A percentile compares a stretch with the other conserved stretches of the same genome.
These are phyloP conservation scores for Ophiosphaerella narmari DNA, from an alignment of 2,329 filamentous ascomycete species.

Conservation along the genomic window DNA sequence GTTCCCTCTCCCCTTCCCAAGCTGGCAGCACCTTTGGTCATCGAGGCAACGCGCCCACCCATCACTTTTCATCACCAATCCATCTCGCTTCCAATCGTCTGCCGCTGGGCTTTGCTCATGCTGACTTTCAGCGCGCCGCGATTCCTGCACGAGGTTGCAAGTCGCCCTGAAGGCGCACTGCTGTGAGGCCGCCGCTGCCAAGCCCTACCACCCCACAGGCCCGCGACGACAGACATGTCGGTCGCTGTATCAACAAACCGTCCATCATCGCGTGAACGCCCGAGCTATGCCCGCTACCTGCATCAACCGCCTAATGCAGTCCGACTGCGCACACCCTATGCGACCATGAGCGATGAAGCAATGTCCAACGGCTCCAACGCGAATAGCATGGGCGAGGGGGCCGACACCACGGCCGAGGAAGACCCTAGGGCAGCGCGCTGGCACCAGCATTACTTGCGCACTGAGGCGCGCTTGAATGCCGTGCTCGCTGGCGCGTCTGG, in stretches of 20 bases:
- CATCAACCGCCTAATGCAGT: constrained; percentile 40
- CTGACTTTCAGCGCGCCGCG: constrained; percentile 44
- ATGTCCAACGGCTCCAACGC: constrained; percentile 46
- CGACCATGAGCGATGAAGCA: constrained; percentile 51
- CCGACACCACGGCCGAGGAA: constrained; percentile 51
- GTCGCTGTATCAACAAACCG: constrained; percentile 44
- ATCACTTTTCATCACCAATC: constrained; percentile 41
- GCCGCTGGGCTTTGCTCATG: constrained; percentile 44
- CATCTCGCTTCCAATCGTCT: constrained; percentile 33
- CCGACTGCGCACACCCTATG: constrained; percentile 49
- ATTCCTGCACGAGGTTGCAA: constrained; percentile 49
- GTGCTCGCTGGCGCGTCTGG: constrained; percentile 64
- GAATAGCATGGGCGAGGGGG: constrained; percentile 44
- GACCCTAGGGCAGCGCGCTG: constrained; percentile 63
- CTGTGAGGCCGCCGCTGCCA: constrained; percentile 46
- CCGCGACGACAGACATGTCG: constrained; percentile 39
- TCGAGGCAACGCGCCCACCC: constrained; percentile 34
- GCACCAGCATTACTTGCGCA: constrained; percentile 74
- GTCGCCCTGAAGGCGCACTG: constrained; percentile 45
- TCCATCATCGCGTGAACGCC: constrained; percentile 48
- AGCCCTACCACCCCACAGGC: constrained; percentile 33
- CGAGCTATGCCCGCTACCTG: constrained; percentile 49
- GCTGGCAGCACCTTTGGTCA: constrained; percentile 39
- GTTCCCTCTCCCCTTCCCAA: constrained; percentile 24
- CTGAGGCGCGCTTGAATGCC: constrained; percentile 74